These are phyloP conservation scores for Dichomitus squalens DNA, from an alignment of 1,284 basidiomycete genomes.

Conservation along the genomic window DNA sequence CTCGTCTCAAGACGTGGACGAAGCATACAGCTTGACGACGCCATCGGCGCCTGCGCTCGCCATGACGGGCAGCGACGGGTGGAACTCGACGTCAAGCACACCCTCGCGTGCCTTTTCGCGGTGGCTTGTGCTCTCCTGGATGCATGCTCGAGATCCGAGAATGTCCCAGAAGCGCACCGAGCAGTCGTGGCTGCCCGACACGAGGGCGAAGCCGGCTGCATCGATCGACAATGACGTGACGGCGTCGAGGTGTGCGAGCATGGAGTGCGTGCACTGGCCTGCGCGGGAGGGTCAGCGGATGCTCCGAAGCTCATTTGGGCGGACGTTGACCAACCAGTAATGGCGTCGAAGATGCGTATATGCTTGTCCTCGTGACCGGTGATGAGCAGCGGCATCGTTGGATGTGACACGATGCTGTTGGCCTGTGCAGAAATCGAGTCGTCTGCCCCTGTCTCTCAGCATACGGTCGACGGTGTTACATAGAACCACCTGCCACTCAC, in stretches of 20 bases:
- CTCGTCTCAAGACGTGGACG: slow-evolving; percentile 66
- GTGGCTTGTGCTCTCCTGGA: slow-evolving; percentile 90
- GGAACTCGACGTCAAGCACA: slow-evolving; percentile 86
- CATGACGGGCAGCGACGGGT: slow-evolving; percentile 84
- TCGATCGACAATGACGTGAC: slow-evolving; percentile 92
- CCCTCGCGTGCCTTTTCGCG: slow-evolving; percentile 90
- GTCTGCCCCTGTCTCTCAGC: slow-evolving; percentile 43
- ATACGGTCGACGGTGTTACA: neutral
- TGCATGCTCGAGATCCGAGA: slow-evolving; percentile 75
- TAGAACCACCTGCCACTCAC: slow-evolving; percentile 3
- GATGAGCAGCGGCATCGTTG: slow-evolving; percentile 86
- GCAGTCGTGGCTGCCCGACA: slow-evolving; percentile 93
- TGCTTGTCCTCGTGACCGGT: slow-evolving; percentile 94
- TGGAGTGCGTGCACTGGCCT: slow-evolving; percentile 87
- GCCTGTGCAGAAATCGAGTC: slow-evolving; percentile 78
- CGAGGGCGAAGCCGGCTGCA: slow-evolving; percentile 82
- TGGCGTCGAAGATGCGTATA: slow-evolving; percentile 87
- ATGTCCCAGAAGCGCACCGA: slow-evolving; percentile 96
- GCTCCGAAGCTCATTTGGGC: neutral
- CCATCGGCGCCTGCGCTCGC: slow-evolving; percentile 94
- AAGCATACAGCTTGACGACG: slow-evolving; percentile 88
- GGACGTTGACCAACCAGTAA: slow-evolving; percentile 59
- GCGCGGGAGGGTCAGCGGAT: slow-evolving; percentile 5
- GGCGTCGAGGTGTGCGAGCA: slow-evolving; percentile 89
- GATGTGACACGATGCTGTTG: slow-evolving; percentile 90